These are phyloP conservation scores for Talaromyces ruber DNA, from an alignment of 495 filamentous ascomycete species.

Conservation along the genomic window DNA sequence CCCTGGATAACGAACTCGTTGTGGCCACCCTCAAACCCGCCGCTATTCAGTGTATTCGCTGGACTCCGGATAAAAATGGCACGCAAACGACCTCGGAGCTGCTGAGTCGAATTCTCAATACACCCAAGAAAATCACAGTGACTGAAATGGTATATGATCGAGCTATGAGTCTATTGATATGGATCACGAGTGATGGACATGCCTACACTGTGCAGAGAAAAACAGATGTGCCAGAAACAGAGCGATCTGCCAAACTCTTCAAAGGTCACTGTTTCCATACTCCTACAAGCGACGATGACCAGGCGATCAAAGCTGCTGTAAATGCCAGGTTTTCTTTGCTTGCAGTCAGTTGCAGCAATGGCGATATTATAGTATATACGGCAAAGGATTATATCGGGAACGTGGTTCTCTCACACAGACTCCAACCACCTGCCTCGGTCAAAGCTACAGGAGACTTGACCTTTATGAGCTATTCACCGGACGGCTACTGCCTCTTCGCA, in stretches of 20 bases:
- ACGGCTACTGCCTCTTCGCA: slow-evolving; percentile 93
- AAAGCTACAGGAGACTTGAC: slow-evolving; percentile 59
- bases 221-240: slow-evolving; percentile 20
- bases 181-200: slow-evolving; percentile 84
- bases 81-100: slow-evolving; percentile 88
- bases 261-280: slow-evolving; percentile 84
- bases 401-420: slow-evolving; percentile 79
- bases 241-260: slow-evolving; percentile 59
- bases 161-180: slow-evolving; percentile 93
- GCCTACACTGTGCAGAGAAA: slow-evolving; percentile 86
- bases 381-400: slow-evolving; percentile 90
- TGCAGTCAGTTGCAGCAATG: slow-evolving; percentile 75
- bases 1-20: slow-evolving; percentile 86
- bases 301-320: slow-evolving; percentile 68
- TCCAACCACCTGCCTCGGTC: slow-evolving; percentile 55
- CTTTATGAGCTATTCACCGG: slow-evolving; percentile 80
- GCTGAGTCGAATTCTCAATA: slow-evolving; percentile 75
- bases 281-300: slow-evolving; percentile 48
- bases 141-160: slow-evolving; percentile 89
- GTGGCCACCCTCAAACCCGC: slow-evolving; percentile 90
- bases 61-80: slow-evolving; percentile 73
- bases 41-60: slow-evolving; percentile 92
- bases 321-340: slow-evolving; percentile 93
- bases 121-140: slow-evolving; percentile 67
- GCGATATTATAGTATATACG: slow-evolving; percentile 76